Evolutionary conservation across 1,284 basidiomycete species (phyloP), one percentile per base, ranked within the genome.

Genomic region (Ceratobasidium papillatum): DNA sequence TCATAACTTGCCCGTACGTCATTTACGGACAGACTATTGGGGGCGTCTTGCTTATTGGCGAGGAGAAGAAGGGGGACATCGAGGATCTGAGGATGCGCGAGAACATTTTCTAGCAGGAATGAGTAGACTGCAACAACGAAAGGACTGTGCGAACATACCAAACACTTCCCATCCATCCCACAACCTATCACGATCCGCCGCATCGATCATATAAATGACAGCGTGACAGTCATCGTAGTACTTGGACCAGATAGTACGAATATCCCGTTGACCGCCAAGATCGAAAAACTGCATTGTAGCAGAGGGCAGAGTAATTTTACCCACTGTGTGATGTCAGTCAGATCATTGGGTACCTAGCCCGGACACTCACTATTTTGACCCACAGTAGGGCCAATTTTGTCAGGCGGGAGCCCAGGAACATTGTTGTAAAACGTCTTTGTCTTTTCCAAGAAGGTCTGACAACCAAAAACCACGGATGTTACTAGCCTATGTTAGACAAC

Each of bases 211-310:
- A 79, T 94, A 97, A 36, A 93, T 94, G 56, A 98, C 94, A 9
- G 95, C 95, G 81, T 98, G 95, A 78, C 94, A 96, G 80, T 97
- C 94, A 75, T 94, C 92, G 80, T 96, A 98, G 83, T 98, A 98
- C 78, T 90, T 89, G 69, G 91, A 90, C 95, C 95, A 98, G 77
- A 98, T 96, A 34, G 90, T 91, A 25, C 95, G 88, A 62, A 98
- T 96, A 34, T 95, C 94, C 0, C 92, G 85, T 81, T 98, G 96
- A 0, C 95, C 95, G 8, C 95, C 95, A 3, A 98, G 86, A 80
- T 98, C 95, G 89, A 94, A 97, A 86, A 98, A 97, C 80, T 95
- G 94, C 43, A 98, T 87, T 27, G 96, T 93, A 0, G 95, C 95
- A 0, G 94, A 96, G 0, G 95, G 94, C 4, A 98, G 86, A 0